These are phyloP conservation scores for Ascochyta koolunga DNA, from an alignment of 2,329 filamentous ascomycete species.

Conservation along the genomic window DNA sequence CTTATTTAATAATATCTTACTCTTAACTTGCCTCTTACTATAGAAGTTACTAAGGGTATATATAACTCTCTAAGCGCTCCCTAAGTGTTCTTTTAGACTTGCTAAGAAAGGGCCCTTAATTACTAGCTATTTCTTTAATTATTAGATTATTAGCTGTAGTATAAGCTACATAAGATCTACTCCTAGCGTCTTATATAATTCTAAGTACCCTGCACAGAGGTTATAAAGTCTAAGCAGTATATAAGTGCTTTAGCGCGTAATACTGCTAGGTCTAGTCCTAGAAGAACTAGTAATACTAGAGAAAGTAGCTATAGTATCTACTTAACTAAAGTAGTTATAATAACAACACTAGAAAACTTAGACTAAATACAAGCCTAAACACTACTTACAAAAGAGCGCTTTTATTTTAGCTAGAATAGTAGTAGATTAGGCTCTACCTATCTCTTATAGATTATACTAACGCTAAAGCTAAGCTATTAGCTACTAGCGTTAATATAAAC, in stretches of 20 bases:
- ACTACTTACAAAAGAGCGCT: too few relatives aligned
- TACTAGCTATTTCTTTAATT: too few relatives aligned
- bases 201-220: background rate
- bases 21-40: background rate
- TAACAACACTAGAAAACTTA: too few relatives aligned
- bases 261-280: background rate
- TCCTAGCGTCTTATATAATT: background rate
- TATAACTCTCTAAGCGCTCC: background rate
- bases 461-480: too few relatives aligned
- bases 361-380: too few relatives aligned
- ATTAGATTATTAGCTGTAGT: background rate
- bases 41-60: background rate
- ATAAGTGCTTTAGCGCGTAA: background rate
- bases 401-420: too few relatives aligned
- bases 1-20: background rate
- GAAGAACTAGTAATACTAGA: conserved; percentile 6
- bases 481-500: too few relatives aligned
- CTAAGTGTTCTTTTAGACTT: background rate
- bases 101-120: too few relatives aligned
- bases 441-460: too few relatives aligned
- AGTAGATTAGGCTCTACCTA: too few relatives aligned
- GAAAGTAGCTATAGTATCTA: conserved; percentile 6
- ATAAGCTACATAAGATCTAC: background rate
- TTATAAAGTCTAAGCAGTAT: background rate
- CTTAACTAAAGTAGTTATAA: too few relatives aligned